These are phyloP conservation scores for Pythium oligandrum DNA, from an alignment of 352 stramenopile genomes.

Conservation along the genomic window DNA sequence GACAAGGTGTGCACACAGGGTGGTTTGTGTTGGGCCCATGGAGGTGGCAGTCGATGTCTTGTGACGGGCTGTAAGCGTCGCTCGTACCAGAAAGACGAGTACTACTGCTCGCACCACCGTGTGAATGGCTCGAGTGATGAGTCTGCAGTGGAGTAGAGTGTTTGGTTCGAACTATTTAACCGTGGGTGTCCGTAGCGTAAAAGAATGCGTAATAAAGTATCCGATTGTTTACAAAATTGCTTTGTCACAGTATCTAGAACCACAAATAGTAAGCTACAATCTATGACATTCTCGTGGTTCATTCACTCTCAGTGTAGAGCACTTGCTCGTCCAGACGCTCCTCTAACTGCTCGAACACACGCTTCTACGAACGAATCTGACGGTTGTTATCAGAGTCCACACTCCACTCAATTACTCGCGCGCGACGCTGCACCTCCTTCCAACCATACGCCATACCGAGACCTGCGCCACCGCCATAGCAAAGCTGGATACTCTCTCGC, in stretches of 20 bases:
- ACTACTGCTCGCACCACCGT: slow-evolving; percentile 19
- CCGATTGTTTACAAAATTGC: too few relatives aligned
- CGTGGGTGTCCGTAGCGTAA: too few relatives aligned
- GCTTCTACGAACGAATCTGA: slow-evolving; percentile 18
- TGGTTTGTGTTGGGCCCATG: slow-evolving; percentile 35
- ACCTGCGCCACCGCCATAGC: slow-evolving; percentile 25
- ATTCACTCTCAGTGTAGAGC: too few relatives aligned
- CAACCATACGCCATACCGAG: slow-evolving; percentile 17
- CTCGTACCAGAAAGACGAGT: slow-evolving; percentile 16
- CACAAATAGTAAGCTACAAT: too few relatives aligned
- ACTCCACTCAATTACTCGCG: slow-evolving; percentile 20
- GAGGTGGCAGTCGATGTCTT: slow-evolving; percentile 18
- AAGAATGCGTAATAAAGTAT: too few relatives aligned
- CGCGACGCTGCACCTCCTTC: slow-evolving; percentile 4
- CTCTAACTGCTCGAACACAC: too few relatives aligned
- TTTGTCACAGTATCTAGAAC: too few relatives aligned
- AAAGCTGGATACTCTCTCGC: slow-evolving; percentile 19
- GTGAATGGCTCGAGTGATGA: too few relatives aligned
- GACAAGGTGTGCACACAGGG: slow-evolving; percentile 19
- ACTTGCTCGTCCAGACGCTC: too few relatives aligned
- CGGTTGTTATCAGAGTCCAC: slow-evolving; percentile 11
- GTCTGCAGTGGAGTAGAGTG: too few relatives aligned
- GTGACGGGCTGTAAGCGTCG: slow-evolving; percentile 8
- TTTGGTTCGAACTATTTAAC: too few relatives aligned
- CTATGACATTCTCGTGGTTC: too few relatives aligned